Conservation (phyloP, 2,329 filamentous ascomycete genomes). For the Ceratocystis ficicola region DNA sequence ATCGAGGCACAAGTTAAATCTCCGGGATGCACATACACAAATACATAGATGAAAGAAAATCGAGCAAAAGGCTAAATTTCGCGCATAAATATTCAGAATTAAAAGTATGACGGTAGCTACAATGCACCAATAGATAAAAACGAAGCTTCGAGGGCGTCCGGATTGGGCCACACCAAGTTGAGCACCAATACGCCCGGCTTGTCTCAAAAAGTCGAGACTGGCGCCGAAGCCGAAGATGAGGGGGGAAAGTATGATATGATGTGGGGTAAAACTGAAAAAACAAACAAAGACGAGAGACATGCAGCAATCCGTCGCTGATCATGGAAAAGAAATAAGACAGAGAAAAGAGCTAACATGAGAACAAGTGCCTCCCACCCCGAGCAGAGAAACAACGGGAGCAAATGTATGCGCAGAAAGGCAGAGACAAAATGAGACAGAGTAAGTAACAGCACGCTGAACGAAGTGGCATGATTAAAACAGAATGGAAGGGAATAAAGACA, state of each 20-base stretch:
- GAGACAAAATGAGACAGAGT: not conserved
- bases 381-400: not conserved
- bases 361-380: slow-evolving; percentile 8
- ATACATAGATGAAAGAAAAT: not conserved
- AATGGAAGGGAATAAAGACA: not conserved
- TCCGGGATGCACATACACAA: not conserved
- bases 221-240: not conserved
- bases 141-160: not conserved
- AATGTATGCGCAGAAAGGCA: not conserved
- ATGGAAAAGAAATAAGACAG: not conserved
- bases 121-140: slow-evolving; percentile 7
- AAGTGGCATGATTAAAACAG: not conserved
- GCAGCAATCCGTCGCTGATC: not conserved
- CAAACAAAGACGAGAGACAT: not conserved
- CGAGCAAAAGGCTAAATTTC: not conserved
- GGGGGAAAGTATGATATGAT: not conserved
- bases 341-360: not conserved
- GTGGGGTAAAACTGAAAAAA: not conserved
- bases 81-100: not conserved
- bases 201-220: not conserved
- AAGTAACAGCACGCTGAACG: slow-evolving; percentile 5
- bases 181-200: not conserved
- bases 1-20: too few species aligned
- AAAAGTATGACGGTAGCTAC: slow-evolving; percentile 8
- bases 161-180: not conserved